Evolutionary conservation across 2,329 filamentous ascomycete genomes (phyloP).

Genomic region (Tolypocladium amazonense): DNA sequence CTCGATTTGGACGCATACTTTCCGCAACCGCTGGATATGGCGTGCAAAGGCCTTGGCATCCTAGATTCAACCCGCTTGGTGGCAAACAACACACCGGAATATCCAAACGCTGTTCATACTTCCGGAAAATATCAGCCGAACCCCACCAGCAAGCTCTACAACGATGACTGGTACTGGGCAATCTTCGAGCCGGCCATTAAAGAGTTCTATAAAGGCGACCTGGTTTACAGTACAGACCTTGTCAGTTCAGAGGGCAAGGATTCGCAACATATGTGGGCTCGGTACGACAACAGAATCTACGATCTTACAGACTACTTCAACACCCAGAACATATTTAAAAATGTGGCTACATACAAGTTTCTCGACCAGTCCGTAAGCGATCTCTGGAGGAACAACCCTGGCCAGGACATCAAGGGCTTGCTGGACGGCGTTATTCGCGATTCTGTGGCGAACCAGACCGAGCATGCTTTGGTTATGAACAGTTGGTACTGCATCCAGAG

Average conservation of each 20-base stretch:
- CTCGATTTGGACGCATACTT: constrained; percentile 79
- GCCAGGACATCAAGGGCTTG: constrained; percentile 61
- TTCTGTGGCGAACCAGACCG: constrained; percentile 38
- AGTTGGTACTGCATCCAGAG: constrained; percentile 74
- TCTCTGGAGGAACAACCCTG: constrained; percentile 64
- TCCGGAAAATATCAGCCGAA: constrained; percentile 55
- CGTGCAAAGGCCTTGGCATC: constrained; percentile 64
- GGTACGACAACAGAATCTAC: constrained; percentile 66
- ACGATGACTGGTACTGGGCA: constrained; percentile 66
- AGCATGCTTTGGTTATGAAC: constrained; percentile 42
- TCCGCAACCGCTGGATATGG: constrained; percentile 59
- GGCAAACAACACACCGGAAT: constrained; percentile 52
- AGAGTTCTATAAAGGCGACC: constrained; percentile 75
- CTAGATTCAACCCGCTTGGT: constrained; percentile 44
- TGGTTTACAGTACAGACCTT: constrained; percentile 56
- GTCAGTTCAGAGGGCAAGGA: constrained; percentile 57
- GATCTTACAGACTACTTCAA: constrained; percentile 90
- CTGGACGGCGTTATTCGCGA: constrained; percentile 46
- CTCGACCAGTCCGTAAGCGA: constrained; percentile 57
- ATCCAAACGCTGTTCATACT: constrained; percentile 51
- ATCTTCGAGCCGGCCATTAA: constrained; percentile 70
- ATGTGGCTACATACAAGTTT: constrained; percentile 53
- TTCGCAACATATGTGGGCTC: constrained; percentile 66
- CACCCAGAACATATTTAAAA: constrained; percentile 51
- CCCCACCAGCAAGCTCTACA: constrained; percentile 44